Evolutionary conservation across 805 yeast genomes (phyloP), one percentile per base, ranked within the genome.

Genomic region (Saturnispora sanitii): DNA sequence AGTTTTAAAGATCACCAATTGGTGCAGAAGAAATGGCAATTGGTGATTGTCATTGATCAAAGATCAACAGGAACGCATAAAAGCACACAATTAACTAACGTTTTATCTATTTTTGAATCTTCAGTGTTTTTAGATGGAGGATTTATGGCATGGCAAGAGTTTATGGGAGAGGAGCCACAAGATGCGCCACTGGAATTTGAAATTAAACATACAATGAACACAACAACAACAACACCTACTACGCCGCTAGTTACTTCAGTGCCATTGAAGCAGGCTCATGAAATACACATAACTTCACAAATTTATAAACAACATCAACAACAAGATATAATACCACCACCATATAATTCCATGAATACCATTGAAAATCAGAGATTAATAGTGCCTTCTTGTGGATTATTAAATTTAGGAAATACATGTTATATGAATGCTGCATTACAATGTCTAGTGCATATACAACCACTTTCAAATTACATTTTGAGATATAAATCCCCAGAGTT

Each of bases 371-470:
- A 15, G n/a, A 20, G n/a, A n/a, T n/a, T n/a, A n/a, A n/a, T n/a
- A n/a, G n/a, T n/a, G n/a, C n/a, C n/a, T n/a, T n/a, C n/a, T n/a
- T 76, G 86, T 45, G 80, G 96, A 46, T 49, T 79, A 53, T 63
- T 68, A 39, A 88, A 85, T 53, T 62, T 87, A 45, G 96, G 96
- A 3, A 87, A 88, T 55, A 79, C 94, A 0, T 87, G 96, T 58
- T 88, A 86, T 58, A 87, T 88, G 96, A 87, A 86, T 58, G 82
- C 94, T 12, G 95, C 95, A 0, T 62, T 88, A 35, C 97, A 92
- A 55, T 88, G 96, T 54, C 62, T 88, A 33, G 71, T 76, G 0
- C 97, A 90, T 53, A 70, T 88, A 11, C 94, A 76, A 1, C 77
- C 75, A 43, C 60, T 88, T 20, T 68, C 79, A 2, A 66, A 64